Base-by-base conservation (phyloP, 176 grass and related monocot genomes). In the Carex myosuroides region DNA sequence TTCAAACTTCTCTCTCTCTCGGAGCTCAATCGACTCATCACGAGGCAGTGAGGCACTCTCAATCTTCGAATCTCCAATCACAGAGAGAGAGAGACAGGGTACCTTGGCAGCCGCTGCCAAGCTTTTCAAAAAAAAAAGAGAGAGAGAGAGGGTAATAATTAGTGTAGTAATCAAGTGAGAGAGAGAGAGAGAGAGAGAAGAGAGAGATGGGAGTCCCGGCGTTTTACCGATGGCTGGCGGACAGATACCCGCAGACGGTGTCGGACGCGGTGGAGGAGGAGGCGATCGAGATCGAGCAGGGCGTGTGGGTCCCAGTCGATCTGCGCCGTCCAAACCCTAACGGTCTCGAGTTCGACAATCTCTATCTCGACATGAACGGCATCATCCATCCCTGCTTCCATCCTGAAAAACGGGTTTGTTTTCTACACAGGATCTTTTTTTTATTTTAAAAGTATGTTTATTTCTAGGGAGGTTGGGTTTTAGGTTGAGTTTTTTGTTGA, bases 381-480 rank as follows among this genome's bases (percentile, higher is more conserved):
- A 93, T 99, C 80, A 92, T 99, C 71, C 96, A 99, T 83, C 96
- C 96, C 53, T 95, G 96, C 86, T 98, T 98, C 92, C 96, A 98
- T 75, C 96, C 96, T 14, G 96, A 95, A 5, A 89, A 88, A 69
- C 91, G 96, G 74, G 96, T 95, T 86, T 74, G 89, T 56, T 78
- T 62, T 26, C 68, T 84, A 35, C 30, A 24, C 72, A 3, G 33
- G 21, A 67, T 53, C 13, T 71, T 17, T 81, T 41, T 58, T 21
- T 8, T 35, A 58, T 12, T 14, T 81, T 17, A 65, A 26, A n/a
- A 20, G 20, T 70, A 16, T 70, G 5, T 70, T 70, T 70, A 70
- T 35, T 13, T 35, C 29, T 16, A 35, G 64, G 11, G 29, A 29
- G 64, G 24, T 65, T 29, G 63, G 3, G 66, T 70, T 69, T 32